These are phyloP conservation scores for Cenchrus americanus DNA, from an alignment of 176 grass and related monocot genomes.

Conservation along the genomic window DNA sequence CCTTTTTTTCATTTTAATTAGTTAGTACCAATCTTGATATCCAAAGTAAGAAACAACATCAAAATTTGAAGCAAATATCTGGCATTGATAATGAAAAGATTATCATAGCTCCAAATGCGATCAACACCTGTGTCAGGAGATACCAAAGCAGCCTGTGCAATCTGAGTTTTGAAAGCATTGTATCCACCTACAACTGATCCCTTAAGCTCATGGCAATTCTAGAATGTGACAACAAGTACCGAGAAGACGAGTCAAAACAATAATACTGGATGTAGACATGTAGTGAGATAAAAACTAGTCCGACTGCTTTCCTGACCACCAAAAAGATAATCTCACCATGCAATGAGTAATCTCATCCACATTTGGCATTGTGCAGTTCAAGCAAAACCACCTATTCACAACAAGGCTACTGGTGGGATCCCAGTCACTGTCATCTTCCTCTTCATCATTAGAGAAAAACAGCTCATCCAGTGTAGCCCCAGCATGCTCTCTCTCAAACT, in stretches of 20 bases:
- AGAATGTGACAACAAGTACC: constrained; percentile 44
- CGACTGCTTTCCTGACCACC: background rate
- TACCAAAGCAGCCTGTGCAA: constrained; percentile 54
- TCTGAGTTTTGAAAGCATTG: constrained; percentile 58
- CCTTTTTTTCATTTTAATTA: background rate
- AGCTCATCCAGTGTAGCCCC: constrained; percentile 71
- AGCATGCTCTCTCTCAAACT: constrained; percentile 45
- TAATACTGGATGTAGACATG: constrained; percentile 26
- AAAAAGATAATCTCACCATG: constrained; percentile 49
- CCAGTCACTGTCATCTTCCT: constrained; percentile 91
- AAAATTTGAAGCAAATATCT: constrained; percentile 21
- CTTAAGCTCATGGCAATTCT: constrained; percentile 70
- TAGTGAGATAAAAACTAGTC: constrained; percentile 21
- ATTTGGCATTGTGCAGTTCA: constrained; percentile 78
- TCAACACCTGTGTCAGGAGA: constrained; percentile 55
- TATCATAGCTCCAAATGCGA: constrained; percentile 38
- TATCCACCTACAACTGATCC: constrained; percentile 69
- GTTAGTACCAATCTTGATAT: background rate
- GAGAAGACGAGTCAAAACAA: constrained; percentile 36
- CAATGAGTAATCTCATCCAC: constrained; percentile 57
- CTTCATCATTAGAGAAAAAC: constrained; percentile 70
- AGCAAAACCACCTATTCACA: constrained; percentile 74
- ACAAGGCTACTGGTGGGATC: constrained; percentile 61
- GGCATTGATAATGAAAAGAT: constrained; percentile 30
- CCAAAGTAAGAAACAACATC: constrained; percentile 15